These are phyloP conservation scores for Aspergillus jensenii DNA, from an alignment of 2,329 filamentous ascomycete genomes.

Conservation along the genomic window DNA sequence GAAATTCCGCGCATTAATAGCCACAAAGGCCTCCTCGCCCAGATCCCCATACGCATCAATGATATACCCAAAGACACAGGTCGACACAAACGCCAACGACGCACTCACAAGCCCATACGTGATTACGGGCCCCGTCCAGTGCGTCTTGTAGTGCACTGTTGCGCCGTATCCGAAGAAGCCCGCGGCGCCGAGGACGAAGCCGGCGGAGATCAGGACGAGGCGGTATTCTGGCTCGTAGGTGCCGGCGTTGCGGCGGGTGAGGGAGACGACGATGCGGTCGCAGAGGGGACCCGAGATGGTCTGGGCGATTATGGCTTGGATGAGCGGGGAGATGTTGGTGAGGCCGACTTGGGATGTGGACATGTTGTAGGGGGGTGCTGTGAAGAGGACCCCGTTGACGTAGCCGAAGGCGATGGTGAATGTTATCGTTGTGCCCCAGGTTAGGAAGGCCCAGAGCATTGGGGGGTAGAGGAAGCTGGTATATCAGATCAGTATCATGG, in stretches of 20 bases:
- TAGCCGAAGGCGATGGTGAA: background rate
- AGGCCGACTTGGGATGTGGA: background rate
- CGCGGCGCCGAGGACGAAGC: background rate
- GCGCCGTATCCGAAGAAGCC: background rate
- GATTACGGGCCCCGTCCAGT: background rate
- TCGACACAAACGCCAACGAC: background rate
- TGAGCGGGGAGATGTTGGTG: background rate
- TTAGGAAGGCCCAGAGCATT: background rate
- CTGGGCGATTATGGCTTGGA: background rate
- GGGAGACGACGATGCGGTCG: background rate
- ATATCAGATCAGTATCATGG: background rate
- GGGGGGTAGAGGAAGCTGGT: background rate
- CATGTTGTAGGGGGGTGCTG: background rate
- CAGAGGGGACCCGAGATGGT: background rate
- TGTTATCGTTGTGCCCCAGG: background rate
- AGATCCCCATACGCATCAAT: background rate
- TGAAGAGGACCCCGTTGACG: background rate
- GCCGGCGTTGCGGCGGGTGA: background rate
- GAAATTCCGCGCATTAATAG: background rate
- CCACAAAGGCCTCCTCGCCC: background rate
- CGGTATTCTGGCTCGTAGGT: background rate
- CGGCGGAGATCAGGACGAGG: background rate
- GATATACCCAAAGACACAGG: background rate
- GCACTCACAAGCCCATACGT: background rate
- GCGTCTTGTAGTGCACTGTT: background rate